Evolutionary conservation across 306 rosid species (phyloP).

Genomic region (Ceratonia siliqua): DNA sequence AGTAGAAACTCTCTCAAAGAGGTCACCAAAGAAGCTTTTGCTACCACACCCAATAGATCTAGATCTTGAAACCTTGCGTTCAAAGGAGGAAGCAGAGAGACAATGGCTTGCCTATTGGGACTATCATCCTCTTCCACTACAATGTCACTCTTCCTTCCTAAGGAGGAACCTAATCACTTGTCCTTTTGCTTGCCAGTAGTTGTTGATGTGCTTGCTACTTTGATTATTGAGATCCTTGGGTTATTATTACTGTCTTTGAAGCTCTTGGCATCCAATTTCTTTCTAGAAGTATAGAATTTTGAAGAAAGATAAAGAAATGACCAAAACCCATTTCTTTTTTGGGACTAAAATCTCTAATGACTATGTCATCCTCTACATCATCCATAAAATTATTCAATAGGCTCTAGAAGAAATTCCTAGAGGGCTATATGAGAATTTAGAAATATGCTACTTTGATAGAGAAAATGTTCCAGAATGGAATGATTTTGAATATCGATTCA

Average conservation of each 20-base stretch:
- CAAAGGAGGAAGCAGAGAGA: conserved; percentile 72
- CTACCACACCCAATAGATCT: conserved; percentile 98
- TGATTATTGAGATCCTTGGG: conserved; percentile 27
- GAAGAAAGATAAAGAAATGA: conserved; percentile 76
- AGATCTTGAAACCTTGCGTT: conserved; percentile 90
- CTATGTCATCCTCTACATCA: background rate
- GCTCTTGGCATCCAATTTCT: conserved; percentile 16
- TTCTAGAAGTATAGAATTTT: conserved; percentile 31
- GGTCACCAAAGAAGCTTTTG: conserved; percentile 91
- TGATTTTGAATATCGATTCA: background rate
- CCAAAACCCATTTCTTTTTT: conserved; percentile 80
- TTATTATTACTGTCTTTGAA: conserved; percentile 27
- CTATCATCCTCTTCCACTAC: conserved; percentile 50
- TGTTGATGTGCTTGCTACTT: background rate
- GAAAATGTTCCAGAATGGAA: background rate
- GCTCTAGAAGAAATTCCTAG: too few species aligned
- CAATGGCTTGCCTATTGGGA: conserved; percentile 46
- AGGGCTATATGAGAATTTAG: too few species aligned
- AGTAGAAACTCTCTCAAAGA: conserved; percentile 96
- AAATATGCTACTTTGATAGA: background rate
- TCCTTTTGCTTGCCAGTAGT: background rate
- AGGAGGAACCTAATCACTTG: conserved; percentile 30
- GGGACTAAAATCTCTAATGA: conserved; percentile 47
- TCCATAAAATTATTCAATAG: too few species aligned
- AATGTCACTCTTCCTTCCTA: conserved; percentile 33